These are phyloP conservation scores for Prunus persica DNA, from an alignment of 306 rosid species.

Conservation along the genomic window DNA sequence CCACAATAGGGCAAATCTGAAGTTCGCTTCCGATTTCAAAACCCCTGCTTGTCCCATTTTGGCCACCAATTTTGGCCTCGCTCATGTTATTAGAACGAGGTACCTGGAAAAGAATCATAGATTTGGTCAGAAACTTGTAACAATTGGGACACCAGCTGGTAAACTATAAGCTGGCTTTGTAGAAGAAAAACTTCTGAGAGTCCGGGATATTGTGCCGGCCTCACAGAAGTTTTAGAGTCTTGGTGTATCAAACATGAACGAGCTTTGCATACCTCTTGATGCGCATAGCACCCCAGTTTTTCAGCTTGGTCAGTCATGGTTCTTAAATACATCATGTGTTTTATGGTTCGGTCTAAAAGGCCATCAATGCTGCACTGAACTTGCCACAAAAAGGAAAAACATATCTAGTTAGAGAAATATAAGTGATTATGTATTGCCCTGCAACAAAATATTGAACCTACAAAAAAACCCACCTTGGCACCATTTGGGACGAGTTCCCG, in stretches of 20 bases:
- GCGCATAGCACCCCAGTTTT: conserved; percentile 44
- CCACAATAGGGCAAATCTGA: conserved; percentile 67
- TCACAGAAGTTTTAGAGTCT: not conserved
- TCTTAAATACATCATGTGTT: conserved; percentile 72
- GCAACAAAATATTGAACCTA: not conserved
- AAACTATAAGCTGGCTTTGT: not conserved
- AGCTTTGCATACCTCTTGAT: conserved; percentile 42
- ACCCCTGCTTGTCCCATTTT: conserved; percentile 70
- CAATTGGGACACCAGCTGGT: not conserved
- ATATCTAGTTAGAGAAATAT: conserved; percentile 7
- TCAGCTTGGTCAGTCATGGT: conserved; percentile 63
- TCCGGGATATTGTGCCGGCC: not conserved
- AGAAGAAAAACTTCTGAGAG: not conserved
- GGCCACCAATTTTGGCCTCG: conserved; percentile 14
- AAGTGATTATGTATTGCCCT: not conserved
- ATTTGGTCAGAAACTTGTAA: not conserved
- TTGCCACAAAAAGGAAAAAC: not conserved
- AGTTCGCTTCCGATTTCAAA: conserved; percentile 51
- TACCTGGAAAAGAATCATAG: conserved; percentile 36
- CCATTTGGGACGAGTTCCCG: conserved; percentile 88
- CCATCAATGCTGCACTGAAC: conserved; percentile 90
- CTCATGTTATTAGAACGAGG: conserved; percentile 31
- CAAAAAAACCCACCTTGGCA: conserved; percentile 48
- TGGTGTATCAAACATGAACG: not conserved
- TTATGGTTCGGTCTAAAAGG: conserved; percentile 74